phyloP scores from a whole-genome alignment of 495 filamentous ascomycete genomes.

The Penicillium longicatenatum region DNA sequence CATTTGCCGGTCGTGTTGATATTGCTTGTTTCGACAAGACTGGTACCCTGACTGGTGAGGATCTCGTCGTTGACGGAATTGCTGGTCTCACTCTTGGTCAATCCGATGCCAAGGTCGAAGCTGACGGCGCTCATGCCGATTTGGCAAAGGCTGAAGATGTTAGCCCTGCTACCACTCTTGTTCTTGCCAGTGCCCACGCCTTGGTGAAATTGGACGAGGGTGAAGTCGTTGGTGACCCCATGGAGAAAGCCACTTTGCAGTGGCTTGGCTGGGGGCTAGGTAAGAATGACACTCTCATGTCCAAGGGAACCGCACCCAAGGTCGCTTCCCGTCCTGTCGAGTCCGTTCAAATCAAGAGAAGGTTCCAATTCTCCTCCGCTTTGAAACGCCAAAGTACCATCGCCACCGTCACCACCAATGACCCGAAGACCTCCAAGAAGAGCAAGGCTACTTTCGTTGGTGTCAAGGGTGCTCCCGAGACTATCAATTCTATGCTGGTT shows the following conservation, averaged over 20 bases:
- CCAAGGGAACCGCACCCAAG: slow-evolving; percentile 48
- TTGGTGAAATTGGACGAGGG: slow-evolving; percentile 96
- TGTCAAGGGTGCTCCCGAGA: slow-evolving; percentile 97
- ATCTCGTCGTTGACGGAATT: slow-evolving; percentile 96
- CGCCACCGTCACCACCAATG: slow-evolving; percentile 69
- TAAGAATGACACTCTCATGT: slow-evolving; percentile 75
- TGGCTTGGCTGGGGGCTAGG: slow-evolving; percentile 91
- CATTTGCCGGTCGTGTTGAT: slow-evolving; percentile 93
- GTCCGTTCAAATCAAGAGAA: slow-evolving; percentile 86
- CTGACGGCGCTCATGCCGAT: slow-evolving; percentile 76
- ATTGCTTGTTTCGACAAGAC: slow-evolving; percentile 99
- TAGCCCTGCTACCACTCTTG: slow-evolving; percentile 81
- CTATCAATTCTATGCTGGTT: slow-evolving; percentile 88
- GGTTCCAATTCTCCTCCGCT: slow-evolving; percentile 98
- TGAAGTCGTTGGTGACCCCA: slow-evolving; percentile 95
- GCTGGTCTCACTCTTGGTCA: slow-evolving; percentile 80
- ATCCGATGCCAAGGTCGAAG: slow-evolving; percentile 65
- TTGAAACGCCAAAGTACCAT: slow-evolving; percentile 96
- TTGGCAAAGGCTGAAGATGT: slow-evolving; percentile 65
- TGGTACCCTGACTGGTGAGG: slow-evolving; percentile 93
- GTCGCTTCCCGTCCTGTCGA: slow-evolving; percentile 50
- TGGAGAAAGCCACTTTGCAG: slow-evolving; percentile 93
- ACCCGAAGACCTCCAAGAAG: slow-evolving; percentile 71
- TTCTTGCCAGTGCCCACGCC: slow-evolving; percentile 93
- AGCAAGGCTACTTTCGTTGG: slow-evolving; percentile 81